Base-by-base conservation (phyloP, 2,329 filamentous ascomycete genomes). In the Botrytis aclada region DNA sequence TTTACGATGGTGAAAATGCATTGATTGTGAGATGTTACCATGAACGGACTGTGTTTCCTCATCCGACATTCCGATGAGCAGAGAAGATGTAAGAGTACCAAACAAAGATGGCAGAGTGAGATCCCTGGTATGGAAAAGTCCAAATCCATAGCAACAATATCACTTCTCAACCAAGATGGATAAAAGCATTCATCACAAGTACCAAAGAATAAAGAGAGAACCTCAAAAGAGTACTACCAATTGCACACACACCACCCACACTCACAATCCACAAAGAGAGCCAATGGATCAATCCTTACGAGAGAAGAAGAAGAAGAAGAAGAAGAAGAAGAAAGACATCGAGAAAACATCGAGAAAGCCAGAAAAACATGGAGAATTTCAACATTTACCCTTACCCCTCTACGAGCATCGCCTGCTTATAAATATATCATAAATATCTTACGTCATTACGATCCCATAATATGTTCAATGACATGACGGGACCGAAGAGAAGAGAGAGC, bases 381-480 rank as follows among this genome's bases (percentile, higher is more conserved):
- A 54, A 29, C 18, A 51, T 25, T 34, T 65, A 32, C 63, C 63
- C 43, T 34, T 65, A 32, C 63, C 63, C 43, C 63, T 63, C 61
- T 4, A n/a, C n/a, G n/a, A n/a, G n/a, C n/a, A 37, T 65, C 14
- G 47, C 25, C 14, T 65, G 63, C 63, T 65, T 65, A 65, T 65
- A 51, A 65, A 65, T 65, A 65, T 65, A 51, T 34, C 8, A 14
- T n/a, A 43, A 34, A 12, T 47, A 51, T 18, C 22, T 62, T 65
- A 51, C 63, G 63, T 65, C 63, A 65, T 65, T n/a, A 43, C 14
- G 3, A n/a, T 16, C 61, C 61, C 39, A 29, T 63, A 18, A 62
- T 29, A 29, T 43, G 20, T n/a, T 16, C 34, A 61, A 10, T 61
- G 18, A 7, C 0, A 29, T 3, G 43, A 22, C 32, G 20, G 32